phyloP scores from a whole-genome alignment of 306 rosid genomes.

The Coriaria nepalensis region DNA sequence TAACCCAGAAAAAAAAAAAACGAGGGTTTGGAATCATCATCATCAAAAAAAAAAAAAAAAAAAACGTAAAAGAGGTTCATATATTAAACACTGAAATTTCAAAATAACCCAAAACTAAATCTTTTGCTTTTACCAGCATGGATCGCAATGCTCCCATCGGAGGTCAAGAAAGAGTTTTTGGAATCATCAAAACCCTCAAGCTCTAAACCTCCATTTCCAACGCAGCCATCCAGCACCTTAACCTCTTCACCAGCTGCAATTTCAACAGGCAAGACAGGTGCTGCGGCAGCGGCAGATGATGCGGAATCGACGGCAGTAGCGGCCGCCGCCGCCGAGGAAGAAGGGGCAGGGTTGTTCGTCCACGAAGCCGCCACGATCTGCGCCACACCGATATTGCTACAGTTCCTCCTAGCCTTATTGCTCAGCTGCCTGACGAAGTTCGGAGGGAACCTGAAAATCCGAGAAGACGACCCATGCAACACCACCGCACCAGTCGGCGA shows the following conservation, averaged over 20 bases:
- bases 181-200: constrained; percentile 22
- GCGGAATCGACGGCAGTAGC: constrained; percentile 44
- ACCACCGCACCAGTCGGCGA: constrained; percentile 5
- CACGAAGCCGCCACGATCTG: constrained; percentile 99
- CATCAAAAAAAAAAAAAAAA: no score
- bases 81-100: neutral
- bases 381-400: constrained; percentile 97
- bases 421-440: constrained; percentile 90
- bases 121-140: constrained; percentile 46
- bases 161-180: constrained; percentile 49
- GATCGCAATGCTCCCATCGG: constrained; percentile 57
- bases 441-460: constrained; percentile 69
- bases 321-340: constrained; percentile 28
- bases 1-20: neutral
- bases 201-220: constrained; percentile 34
- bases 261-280: constrained; percentile 25
- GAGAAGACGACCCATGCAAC: constrained; percentile 27
- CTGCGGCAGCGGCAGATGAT: constrained; percentile 16
- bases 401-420: constrained; percentile 85
- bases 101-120: neutral
- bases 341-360: constrained; percentile 38
- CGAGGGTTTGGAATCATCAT: no score
- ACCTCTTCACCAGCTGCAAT: constrained; percentile 29
- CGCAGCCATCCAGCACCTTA: constrained; percentile 20
- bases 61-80: neutral